Evolutionary conservation across 495 filamentous ascomycete genomes (phyloP), one percentile per base, ranked within the genome.

Genomic region (Mytilinidion resinicola): DNA sequence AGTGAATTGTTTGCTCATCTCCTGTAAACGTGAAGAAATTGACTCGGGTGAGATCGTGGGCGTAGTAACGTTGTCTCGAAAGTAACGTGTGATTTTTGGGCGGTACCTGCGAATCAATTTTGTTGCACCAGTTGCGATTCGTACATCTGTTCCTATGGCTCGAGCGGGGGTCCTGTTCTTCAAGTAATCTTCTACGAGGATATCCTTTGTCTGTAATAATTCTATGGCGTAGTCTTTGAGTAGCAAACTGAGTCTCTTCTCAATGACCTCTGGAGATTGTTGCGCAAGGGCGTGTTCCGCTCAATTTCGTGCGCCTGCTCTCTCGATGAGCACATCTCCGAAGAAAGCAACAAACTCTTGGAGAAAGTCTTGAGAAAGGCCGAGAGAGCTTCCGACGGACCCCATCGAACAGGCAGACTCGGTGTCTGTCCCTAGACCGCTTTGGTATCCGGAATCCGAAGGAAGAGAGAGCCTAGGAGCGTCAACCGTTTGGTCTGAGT

Each of bases 331-430:
- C 14, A 21, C 34, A 36, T 55, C 57, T 19, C 57, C 56, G 48
- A 60, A 54, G 51, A 54, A 55, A 25, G 51, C 30, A 11, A 60
- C 48, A 34, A 60, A 60, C 2, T 60, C 57, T 54, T 60, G 57
- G 9, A 60, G 51, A 51, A 55, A 60, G 30, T 60, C 43, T 35
- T 49, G 57, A 8, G 57, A 51, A 48, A 60, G 57, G 11, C 51
- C 50, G 10, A 49, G 38, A 1, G 57, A 60, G 33, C 50, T 60
- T 54, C 50, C 57, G 37, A 60, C 41, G 1, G 57, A 60, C 11
- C 12, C 57, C 11, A 49, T 6, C 30, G 57, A 60, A 51, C 57
- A 60, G 17, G 54, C 57, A 14, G 50, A 60, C 30, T 47, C 50
- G 37, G 57, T 60, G 30, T 60, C 51, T 25, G 50, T 48, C 4